Evolutionary conservation across 768 basidiomycete species (phyloP).

Genomic region (Xerocomus potaroensis): DNA sequence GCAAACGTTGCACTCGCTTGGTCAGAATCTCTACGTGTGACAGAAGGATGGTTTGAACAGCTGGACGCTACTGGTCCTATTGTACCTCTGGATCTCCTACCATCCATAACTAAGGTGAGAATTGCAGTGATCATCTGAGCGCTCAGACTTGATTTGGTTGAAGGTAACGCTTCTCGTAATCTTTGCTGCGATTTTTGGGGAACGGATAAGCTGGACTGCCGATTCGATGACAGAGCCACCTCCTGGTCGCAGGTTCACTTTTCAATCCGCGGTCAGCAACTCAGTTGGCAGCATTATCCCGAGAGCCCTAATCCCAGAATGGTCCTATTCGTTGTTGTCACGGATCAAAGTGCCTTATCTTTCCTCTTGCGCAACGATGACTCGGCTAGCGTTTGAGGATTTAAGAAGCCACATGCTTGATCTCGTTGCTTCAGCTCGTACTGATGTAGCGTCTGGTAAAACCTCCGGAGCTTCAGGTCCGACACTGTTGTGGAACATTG

Average conservation of each 20-base stretch:
- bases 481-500: conserved; percentile 42
- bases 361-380: conserved; percentile 28
- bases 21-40: conserved; percentile 38
- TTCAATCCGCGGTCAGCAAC: conserved; percentile 33
- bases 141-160: background rate
- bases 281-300: conserved; percentile 22
- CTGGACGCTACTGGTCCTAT: conserved; percentile 27
- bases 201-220: conserved; percentile 31
- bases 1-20: conserved; percentile 47
- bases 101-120: conserved; percentile 14
- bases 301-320: conserved; percentile 32
- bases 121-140: background rate
- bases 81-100: conserved; percentile 15
- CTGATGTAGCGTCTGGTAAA: conserved; percentile 30
- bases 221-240: conserved; percentile 25
- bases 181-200: conserved; percentile 40
- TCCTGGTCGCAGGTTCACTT: conserved; percentile 32
- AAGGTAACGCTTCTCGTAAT: conserved; percentile 39
- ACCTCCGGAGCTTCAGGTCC: conserved; percentile 22
- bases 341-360: conserved; percentile 34
- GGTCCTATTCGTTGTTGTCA: conserved; percentile 25
- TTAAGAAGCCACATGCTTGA: conserved; percentile 39
- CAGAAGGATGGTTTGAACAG: conserved; percentile 40
- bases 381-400: conserved; percentile 33
- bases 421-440: conserved; percentile 37